phyloP scores from a whole-genome alignment of 768 basidiomycete genomes.

The Tulasnella calospora region DNA sequence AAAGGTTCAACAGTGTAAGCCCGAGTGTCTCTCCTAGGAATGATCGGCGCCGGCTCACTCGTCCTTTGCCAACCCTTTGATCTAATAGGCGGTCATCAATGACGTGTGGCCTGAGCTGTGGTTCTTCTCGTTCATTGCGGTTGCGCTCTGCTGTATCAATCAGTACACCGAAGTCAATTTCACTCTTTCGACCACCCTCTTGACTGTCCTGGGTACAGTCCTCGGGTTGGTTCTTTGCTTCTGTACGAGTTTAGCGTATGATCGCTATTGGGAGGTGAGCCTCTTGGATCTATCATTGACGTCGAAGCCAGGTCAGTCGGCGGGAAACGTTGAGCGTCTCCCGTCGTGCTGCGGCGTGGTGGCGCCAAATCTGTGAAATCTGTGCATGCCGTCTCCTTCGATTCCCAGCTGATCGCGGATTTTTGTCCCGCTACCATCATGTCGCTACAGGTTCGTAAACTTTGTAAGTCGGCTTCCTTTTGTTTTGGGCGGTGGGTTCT shows the following conservation, averaged over 20 bases:
- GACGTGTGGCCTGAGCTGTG: conserved; percentile 33
- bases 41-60: not conserved
- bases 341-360: not conserved
- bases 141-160: conserved; percentile 46
- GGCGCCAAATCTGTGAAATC: not conserved
- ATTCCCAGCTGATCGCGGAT: not conserved
- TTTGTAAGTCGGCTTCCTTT: not conserved
- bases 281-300: not conserved
- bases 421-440: not conserved
- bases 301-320: not conserved
- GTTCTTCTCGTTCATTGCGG: conserved; percentile 57
- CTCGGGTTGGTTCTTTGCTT: conserved; percentile 50
- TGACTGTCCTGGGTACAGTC: conserved; percentile 70
- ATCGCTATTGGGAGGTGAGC: conserved; percentile 53
- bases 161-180: conserved; percentile 39
- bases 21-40: not conserved
- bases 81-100: conserved; percentile 45
- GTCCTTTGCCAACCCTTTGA: not conserved
- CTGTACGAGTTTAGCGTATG: conserved; percentile 66
- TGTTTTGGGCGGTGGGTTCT: not conserved
- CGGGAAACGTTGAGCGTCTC: not conserved
- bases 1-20: not conserved
- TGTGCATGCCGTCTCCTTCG: not conserved
- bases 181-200: conserved; percentile 49
- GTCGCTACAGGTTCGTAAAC: not conserved